Evolutionary conservation across 2,329 filamentous ascomycete species (phyloP).

Genomic region (Emmonsiellopsis sp.): DNA sequence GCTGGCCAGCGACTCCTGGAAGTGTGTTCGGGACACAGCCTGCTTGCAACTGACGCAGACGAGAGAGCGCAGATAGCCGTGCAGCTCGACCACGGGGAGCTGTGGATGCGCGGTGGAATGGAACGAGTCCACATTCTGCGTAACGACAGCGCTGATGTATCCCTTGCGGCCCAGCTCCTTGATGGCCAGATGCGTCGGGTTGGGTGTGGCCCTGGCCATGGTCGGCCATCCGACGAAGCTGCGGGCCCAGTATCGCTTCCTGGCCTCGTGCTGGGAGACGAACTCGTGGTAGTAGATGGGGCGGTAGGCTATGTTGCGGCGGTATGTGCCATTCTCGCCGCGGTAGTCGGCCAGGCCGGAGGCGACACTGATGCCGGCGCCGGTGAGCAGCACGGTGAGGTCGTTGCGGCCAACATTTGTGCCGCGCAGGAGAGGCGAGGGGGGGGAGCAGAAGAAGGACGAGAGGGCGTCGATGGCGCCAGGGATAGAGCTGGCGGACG

Average conservation of each 20-base stretch:
- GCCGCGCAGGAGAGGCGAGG: conserved; percentile 41
- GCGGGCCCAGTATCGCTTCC: conserved; percentile 92
- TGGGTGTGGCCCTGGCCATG: conserved; percentile 68
- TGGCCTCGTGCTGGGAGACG: conserved; percentile 65
- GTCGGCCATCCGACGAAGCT: conserved; percentile 90
- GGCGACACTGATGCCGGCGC: conserved; percentile 86
- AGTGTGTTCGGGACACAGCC: conserved; percentile 60
- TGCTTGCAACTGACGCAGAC: conserved; percentile 71
- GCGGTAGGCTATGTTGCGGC: conserved; percentile 78
- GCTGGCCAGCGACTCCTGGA: conserved; percentile 65
- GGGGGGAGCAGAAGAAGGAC: conserved; percentile 61
- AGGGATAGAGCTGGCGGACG: conserved; percentile 57
- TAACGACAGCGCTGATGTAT: conserved; percentile 67
- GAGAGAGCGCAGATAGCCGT: conserved; percentile 77
- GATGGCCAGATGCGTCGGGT: conserved; percentile 70
- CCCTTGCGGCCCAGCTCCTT: conserved; percentile 63
- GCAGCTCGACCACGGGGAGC: conserved; percentile 71
- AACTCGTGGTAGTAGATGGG: conserved; percentile 95
- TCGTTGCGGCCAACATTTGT: conserved; percentile 35
- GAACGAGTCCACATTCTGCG: conserved; percentile 96
- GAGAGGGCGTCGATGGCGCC: conserved; percentile 71
- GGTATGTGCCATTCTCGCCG: conserved; percentile 82
- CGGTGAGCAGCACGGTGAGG: conserved; percentile 61
- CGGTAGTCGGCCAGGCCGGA: conserved; percentile 91
- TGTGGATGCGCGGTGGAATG: conserved; percentile 68